Evolutionary conservation across 2,329 filamentous ascomycete species (phyloP).

Genomic region (Talaromyces sp.): DNA sequence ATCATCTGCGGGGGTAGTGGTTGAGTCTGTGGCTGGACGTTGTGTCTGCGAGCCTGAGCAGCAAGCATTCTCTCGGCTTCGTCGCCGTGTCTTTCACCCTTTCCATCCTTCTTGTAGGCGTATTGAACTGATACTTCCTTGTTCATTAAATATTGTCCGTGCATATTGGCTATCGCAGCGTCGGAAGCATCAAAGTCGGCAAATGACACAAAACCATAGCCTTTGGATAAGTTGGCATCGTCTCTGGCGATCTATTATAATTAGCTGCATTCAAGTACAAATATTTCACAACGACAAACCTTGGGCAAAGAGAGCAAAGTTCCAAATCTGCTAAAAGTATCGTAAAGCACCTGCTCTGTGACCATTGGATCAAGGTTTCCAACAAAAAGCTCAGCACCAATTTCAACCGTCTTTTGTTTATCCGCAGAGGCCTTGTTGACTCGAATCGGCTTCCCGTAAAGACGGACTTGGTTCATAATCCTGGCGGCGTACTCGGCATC

Average conservation of each 20-base stretch:
- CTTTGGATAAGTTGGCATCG: constrained; percentile 82
- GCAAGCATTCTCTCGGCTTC: constrained; percentile 89
- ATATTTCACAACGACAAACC: constrained; percentile 47
- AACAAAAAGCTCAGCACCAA: constrained; percentile 94
- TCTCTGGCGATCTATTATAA: constrained; percentile 66
- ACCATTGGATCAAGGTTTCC: constrained; percentile 94
- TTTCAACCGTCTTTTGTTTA: constrained; percentile 88
- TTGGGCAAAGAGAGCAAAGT: constrained; percentile 80
- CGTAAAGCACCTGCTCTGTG: constrained; percentile 92
- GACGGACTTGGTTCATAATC: constrained; percentile 91
- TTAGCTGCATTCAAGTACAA: constrained; percentile 24
- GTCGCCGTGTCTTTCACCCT: constrained; percentile 93
- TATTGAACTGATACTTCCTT: constrained; percentile 97
- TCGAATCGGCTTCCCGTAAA: constrained; percentile 91
- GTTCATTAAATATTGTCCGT: constrained; percentile 94
- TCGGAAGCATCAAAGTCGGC: constrained; percentile 92
- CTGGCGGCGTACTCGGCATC: constrained; percentile 96
- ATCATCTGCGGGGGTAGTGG: constrained; percentile 73
- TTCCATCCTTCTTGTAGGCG: constrained; percentile 98
- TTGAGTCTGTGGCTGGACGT: constrained; percentile 78
- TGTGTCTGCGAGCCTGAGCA: constrained; percentile 88
- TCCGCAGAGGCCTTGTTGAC: constrained; percentile 94
- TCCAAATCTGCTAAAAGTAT: constrained; percentile 91
- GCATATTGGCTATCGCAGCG: constrained; percentile 85
- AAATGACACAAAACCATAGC: constrained; percentile 94